Evolutionary conservation across 768 basidiomycete species (phyloP), one percentile per base, ranked within the genome.

Genomic region (Pleurotus citrinopileatus): DNA sequence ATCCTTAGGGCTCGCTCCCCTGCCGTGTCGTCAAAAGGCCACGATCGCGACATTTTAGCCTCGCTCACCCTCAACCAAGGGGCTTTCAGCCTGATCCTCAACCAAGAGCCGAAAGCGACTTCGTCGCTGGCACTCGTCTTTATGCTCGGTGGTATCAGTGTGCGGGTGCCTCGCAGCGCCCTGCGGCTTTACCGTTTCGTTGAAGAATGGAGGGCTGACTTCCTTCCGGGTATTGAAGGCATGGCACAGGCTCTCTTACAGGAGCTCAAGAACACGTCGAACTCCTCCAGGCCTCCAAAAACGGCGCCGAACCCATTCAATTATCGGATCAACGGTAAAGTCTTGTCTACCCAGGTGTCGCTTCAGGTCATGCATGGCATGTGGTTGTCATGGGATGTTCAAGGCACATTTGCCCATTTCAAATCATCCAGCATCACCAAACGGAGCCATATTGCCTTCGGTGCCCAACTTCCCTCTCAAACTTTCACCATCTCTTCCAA

Each of bases 311-410:
- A 63, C 25, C 61, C 45, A 26, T 64, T 68, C 50, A 64, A 67
- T 6, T 58, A 82, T 27, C 79, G 85, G 42, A 54, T 89, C 13
- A 80, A 87, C 57, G 73, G 78, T 3, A 73, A 75, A 23, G 53
- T 91, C 7, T 61, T 66, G 3, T 77, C 77, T 19, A 63, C 84
- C 20, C 78, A 79, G 22, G 72, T 91, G 7, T 80, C 82, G 3
- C 76, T 94, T 4, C 91, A 92, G 61, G 84, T 93, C 36, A 91
- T 93, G 87, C 89, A 86, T 56, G 90, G 89, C 17, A 93, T 90
- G 1, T 94, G 91, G 91, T 67, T 93, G 27, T 84, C 87, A 6
- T 91, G 86, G 88, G 80, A 84, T 54, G 68, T 83, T 19, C 72
- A 78, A 53, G 70, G 83, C 47, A 76, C 73, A 0, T 67, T 81